Conservation (phyloP, 345 rosid species). For the Bruguiera sexangula region DNA sequence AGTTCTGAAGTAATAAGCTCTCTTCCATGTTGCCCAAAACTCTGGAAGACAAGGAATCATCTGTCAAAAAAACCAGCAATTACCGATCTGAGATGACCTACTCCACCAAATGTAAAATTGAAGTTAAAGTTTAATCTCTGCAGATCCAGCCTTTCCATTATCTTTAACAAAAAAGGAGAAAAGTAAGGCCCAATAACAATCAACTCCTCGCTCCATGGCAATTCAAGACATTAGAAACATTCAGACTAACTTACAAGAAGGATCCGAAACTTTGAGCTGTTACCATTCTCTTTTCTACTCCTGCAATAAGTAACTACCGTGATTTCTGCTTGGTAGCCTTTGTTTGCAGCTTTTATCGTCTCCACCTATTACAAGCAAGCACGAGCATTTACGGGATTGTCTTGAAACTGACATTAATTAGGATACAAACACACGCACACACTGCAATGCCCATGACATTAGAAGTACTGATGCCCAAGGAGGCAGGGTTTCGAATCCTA, state of each 20-base stretch:
- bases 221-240: not conserved
- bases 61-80: conserved; percentile 83
- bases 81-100: conserved; percentile 50
- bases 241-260: conserved; percentile 71
- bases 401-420: too few species aligned
- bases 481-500: too few species aligned
- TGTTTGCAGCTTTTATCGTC: conserved; percentile 52
- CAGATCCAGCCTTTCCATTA: not conserved
- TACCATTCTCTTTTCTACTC: conserved; percentile 39
- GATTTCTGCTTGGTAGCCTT: conserved; percentile 66
- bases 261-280: conserved; percentile 71
- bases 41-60: conserved; percentile 99
- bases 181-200: not conserved
- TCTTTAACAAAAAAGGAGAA: not conserved
- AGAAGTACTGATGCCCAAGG: too few species aligned
- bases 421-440: too few species aligned
- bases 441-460: not conserved
- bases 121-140: not conserved
- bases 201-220: not conserved
- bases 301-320: conserved; percentile 63
- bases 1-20: conserved; percentile 94
- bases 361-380: conserved; percentile 40
- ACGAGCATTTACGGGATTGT: not conserved
- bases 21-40: conserved; percentile 99
- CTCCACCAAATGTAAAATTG: conserved; percentile 18